phyloP scores from a whole-genome alignment of 768 basidiomycete species.

The Tremella fuciformis region DNA sequence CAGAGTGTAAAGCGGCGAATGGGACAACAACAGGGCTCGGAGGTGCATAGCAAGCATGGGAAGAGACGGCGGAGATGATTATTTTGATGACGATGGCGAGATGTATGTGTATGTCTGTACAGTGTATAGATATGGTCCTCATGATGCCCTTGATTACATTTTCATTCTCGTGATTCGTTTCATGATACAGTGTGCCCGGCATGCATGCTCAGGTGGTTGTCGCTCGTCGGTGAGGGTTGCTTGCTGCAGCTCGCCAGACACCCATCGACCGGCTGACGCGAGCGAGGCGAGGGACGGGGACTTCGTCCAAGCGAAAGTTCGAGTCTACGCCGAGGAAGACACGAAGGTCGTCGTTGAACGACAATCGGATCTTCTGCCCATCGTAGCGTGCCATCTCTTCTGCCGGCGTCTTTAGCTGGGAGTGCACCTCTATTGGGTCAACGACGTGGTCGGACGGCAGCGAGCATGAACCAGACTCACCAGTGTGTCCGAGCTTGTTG shows the following conservation, averaged over 20 bases:
- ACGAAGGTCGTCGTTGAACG: background rate
- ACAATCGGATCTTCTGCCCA: background rate
- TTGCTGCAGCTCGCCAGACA: no score
- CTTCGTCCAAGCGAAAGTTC: background rate
- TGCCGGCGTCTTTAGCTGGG: slow-evolving; percentile 2
- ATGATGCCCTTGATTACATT: no score
- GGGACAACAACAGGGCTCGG: slow-evolving; percentile 8
- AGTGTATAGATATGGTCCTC: no score
- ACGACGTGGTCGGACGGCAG: background rate
- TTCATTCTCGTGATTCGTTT: no score
- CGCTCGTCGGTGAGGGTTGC: no score
- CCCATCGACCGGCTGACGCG: background rate
- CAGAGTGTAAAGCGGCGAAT: slow-evolving; percentile 84
- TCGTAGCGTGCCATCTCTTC: background rate
- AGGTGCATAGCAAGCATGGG: no score
- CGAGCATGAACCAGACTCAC: background rate
- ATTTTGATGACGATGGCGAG: no score
- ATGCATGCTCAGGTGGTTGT: no score
- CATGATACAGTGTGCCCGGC: no score
- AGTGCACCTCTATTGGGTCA: background rate
- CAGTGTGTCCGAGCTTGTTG: background rate
- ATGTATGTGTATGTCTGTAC: no score
- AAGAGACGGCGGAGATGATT: no score
- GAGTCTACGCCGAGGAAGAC: slow-evolving; percentile 2
- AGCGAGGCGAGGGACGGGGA: background rate